phyloP scores from a whole-genome alignment of 1,284 basidiomycete genomes.

The Heliocybe sulcata region DNA sequence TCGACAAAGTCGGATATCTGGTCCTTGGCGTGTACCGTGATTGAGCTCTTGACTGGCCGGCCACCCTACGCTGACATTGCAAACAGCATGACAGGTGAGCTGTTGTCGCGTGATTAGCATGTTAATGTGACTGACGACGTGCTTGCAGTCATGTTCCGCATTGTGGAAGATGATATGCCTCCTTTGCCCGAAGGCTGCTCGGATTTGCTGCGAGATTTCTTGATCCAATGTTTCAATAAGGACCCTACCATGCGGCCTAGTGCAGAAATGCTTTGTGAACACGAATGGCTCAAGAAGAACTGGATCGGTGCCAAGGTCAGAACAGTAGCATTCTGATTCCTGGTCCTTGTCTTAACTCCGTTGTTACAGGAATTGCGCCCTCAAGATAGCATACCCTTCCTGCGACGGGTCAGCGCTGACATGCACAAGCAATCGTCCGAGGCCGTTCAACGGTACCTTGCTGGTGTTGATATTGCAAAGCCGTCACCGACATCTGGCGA shows the following conservation, averaged over 20 bases:
- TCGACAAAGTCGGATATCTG: constrained; percentile 81
- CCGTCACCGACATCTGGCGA: constrained; percentile 23
- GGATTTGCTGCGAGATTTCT: constrained; percentile 67
- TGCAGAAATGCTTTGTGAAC: constrained; percentile 81
- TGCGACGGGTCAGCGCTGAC: constrained; percentile 84
- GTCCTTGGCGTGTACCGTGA: constrained; percentile 91
- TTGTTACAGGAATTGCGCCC: constrained; percentile 65
- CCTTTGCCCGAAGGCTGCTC: constrained; percentile 80
- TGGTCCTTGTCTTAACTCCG: neutral
- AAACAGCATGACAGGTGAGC: constrained; percentile 78
- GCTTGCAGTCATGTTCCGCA: constrained; percentile 82
- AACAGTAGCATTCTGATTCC: constrained; percentile 1
- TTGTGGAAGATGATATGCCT: constrained; percentile 88
- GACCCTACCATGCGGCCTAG: constrained; percentile 75
- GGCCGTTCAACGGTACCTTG: constrained; percentile 39
- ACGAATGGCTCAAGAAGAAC: constrained; percentile 81
- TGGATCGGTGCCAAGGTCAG: constrained; percentile 72
- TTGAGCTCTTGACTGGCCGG: constrained; percentile 86
- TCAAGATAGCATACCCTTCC: constrained; percentile 91
- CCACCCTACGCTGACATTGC: constrained; percentile 87
- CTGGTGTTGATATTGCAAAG: constrained; percentile 42
- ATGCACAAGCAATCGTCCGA: constrained; percentile 58
- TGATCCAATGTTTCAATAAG: constrained; percentile 84
- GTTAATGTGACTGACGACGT: constrained; percentile 6
- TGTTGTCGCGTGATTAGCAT: neutral